Conservation (phyloP, 2,329 filamentous ascomycete species). For the Ophiocordyceps camponoti-rufipedis region DNA sequence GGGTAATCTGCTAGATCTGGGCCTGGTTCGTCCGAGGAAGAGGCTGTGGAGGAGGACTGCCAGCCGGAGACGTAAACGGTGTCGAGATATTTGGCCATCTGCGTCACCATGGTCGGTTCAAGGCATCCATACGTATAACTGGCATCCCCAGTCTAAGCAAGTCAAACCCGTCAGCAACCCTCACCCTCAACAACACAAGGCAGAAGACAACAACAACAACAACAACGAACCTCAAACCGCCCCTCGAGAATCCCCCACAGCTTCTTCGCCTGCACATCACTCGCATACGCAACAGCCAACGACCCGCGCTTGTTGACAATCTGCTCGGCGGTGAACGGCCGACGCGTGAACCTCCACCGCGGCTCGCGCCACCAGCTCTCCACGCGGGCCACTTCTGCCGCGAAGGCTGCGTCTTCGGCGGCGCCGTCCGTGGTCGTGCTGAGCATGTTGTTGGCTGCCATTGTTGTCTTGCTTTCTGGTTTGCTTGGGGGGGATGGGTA, state of each 20-base stretch:
- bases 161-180: too few relatives aligned
- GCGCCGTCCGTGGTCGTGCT: conserved; percentile 36
- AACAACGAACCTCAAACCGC: conserved; percentile 53
- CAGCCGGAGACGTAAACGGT: conserved; percentile 98
- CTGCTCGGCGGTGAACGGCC: conserved; percentile 88
- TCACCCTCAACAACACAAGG: neutral
- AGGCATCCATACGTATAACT: conserved; percentile 95
- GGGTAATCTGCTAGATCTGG: conserved; percentile 98
- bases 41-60: conserved; percentile 96
- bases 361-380: conserved; percentile 90
- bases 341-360: conserved; percentile 82
- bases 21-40: conserved; percentile 84
- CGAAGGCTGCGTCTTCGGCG: conserved; percentile 48
- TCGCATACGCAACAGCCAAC: conserved; percentile 79
- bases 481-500: too few relatives aligned
- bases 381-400: conserved; percentile 69
- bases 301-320: conserved; percentile 92
- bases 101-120: conserved; percentile 94
- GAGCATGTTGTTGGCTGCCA: conserved; percentile 46
- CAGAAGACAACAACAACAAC: neutral
- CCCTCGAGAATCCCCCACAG: conserved; percentile 78
- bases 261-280: conserved; percentile 82
- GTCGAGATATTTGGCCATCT: conserved; percentile 98
- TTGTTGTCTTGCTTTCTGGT: conserved; percentile 11
- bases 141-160: conserved; percentile 52